Percentiles rank a stretch among this genome's conserved stretches.
These are phyloP conservation scores for Lojkania enalia DNA, from an alignment of 2,329 filamentous ascomycete species.

Conservation along the genomic window DNA sequence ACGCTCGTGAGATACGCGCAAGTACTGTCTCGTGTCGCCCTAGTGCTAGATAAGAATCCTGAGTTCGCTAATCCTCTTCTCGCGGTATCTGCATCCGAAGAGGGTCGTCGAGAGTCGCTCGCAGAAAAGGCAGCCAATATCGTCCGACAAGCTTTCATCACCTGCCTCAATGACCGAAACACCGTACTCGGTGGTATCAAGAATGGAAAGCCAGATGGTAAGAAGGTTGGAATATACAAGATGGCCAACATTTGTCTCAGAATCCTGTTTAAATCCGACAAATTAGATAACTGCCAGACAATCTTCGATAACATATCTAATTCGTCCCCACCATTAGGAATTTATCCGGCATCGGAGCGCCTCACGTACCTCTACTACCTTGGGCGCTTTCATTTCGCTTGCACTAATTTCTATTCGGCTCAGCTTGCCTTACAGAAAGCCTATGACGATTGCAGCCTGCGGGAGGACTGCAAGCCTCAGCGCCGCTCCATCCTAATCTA, in stretches of 20 bases:
- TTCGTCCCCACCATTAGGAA: slow-evolving; percentile 76
- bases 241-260: slow-evolving; percentile 91
- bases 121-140: slow-evolving; percentile 87
- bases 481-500: slow-evolving; percentile 80
- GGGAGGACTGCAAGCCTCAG: slow-evolving; percentile 61
- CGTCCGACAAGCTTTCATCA: slow-evolving; percentile 87
- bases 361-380: slow-evolving; percentile 96
- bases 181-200: slow-evolving; percentile 60
- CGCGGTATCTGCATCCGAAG: slow-evolving; percentile 52
- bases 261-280: slow-evolving; percentile 84
- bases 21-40: slow-evolving; percentile 78
- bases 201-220: slow-evolving; percentile 74
- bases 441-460: slow-evolving; percentile 69
- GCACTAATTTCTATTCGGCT: slow-evolving; percentile 79
- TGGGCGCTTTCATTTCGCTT: slow-evolving; percentile 84
- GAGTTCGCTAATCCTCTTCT: slow-evolving; percentile 71
- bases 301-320: slow-evolving; percentile 87
- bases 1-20: slow-evolving; percentile 82
- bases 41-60: slow-evolving; percentile 79
- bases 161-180: slow-evolving; percentile 80
- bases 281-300: slow-evolving; percentile 80
- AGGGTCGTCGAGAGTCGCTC: slow-evolving; percentile 73
- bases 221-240: slow-evolving; percentile 84
- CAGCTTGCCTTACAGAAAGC: slow-evolving; percentile 75
- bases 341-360: slow-evolving; percentile 83